phyloP scores from a whole-genome alignment of 345 rosid genomes.

The Chamaenerion angustifolium region DNA sequence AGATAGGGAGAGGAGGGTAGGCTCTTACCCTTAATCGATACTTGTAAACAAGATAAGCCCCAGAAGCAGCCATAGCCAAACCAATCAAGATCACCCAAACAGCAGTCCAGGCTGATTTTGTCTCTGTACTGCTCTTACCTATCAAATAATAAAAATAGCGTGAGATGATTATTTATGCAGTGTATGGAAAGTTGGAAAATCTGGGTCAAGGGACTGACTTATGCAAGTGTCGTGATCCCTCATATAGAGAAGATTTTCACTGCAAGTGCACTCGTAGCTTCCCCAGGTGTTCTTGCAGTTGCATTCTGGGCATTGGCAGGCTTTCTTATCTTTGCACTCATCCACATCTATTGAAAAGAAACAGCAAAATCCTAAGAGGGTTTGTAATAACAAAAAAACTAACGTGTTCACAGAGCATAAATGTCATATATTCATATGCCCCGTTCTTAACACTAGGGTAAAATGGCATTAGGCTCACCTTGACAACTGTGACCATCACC shows the following conservation, averaged over 20 bases:
- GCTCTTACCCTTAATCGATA: conserved; percentile 12
- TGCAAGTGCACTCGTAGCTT: conserved; percentile 76
- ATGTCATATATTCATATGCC: too few relatives aligned
- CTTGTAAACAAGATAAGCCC: conserved; percentile 71
- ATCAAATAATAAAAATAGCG: not conserved
- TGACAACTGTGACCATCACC: conserved; percentile 21
- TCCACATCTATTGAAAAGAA: conserved; percentile 43
- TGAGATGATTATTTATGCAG: not conserved
- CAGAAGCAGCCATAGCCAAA: conserved; percentile 67
- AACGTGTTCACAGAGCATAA: too few relatives aligned
- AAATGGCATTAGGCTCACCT: too few relatives aligned
- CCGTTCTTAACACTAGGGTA: too few relatives aligned
- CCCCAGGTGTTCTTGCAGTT: conserved; percentile 94
- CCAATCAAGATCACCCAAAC: conserved; percentile 79
- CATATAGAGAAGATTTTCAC: conserved; percentile 79
- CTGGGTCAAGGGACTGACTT: conserved; percentile 32
- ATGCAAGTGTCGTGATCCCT: conserved; percentile 94
- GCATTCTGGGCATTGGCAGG: conserved; percentile 93
- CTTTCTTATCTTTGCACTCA: conserved; percentile 90
- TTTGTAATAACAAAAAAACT: too few relatives aligned
- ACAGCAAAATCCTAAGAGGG: not conserved
- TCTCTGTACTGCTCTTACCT: conserved; percentile 71
- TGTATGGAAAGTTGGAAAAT: not conserved
- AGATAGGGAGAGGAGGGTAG: not conserved
- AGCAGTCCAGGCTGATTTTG: conserved; percentile 81